These are phyloP conservation scores for Arthroderma sp. DNA, from an alignment of 2,329 filamentous ascomycete species.

Conservation along the genomic window DNA sequence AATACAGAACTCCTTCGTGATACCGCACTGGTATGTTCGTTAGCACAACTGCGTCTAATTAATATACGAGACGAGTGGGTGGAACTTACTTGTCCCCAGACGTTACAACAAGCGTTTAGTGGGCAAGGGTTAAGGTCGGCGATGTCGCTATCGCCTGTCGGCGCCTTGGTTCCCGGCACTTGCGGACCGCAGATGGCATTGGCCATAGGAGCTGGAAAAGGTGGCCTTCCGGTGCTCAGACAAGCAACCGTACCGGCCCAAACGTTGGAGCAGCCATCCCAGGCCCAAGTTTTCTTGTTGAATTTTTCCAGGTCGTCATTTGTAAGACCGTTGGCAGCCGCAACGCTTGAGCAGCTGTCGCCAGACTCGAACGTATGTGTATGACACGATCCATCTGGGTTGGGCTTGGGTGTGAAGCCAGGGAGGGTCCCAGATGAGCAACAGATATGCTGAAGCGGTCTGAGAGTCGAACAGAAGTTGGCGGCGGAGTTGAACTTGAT, in stretches of 20 bases:
- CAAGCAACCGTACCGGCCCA: constrained; percentile 27
- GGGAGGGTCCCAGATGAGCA: constrained; percentile 28
- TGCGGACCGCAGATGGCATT: constrained; percentile 39
- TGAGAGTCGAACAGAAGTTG: constrained; percentile 23
- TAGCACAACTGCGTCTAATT: constrained; percentile 32
- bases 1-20: constrained; percentile 35
- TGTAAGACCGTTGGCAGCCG: constrained; percentile 28
- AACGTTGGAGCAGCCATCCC: constrained; percentile 30
- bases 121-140: constrained; percentile 37
- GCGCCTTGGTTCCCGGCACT: constrained; percentile 27
- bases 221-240: constrained; percentile 30
- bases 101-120: constrained; percentile 34
- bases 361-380: constrained; percentile 24
- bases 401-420: constrained; percentile 26
- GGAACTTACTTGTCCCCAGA: constrained; percentile 27
- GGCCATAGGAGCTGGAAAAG: constrained; percentile 30
- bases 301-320: constrained; percentile 28
- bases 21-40: constrained; percentile 28
- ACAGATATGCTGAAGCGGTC: constrained; percentile 27
- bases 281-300: constrained; percentile 37
- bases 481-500: constrained; percentile 16
- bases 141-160: constrained; percentile 31
- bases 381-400: constrained; percentile 29
- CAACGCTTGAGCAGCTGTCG: constrained; percentile 30
- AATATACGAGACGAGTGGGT: constrained; percentile 35